Evolutionary conservation across 2,329 filamentous ascomycete species (phyloP).

Genomic region (Epichloe aotearoae): DNA sequence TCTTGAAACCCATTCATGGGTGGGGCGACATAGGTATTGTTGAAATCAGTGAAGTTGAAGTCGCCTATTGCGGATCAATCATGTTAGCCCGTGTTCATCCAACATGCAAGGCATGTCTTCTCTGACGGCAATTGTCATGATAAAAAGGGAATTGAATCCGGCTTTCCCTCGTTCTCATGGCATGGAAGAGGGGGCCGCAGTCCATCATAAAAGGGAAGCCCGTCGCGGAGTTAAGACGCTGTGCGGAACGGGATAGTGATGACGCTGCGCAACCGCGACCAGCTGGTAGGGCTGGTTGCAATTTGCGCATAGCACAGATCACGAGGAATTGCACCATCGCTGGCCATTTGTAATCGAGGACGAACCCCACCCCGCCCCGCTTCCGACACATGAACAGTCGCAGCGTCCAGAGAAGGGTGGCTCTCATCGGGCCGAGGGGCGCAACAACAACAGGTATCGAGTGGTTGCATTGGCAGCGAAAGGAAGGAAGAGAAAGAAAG

Average conservation of each 20-base stretch:
- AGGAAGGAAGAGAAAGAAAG: neutral
- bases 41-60: conserved; percentile 43
- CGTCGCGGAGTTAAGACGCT: neutral
- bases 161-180: no score
- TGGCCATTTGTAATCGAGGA: conserved; percentile 29
- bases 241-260: neutral
- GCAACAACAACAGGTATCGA: neutral
- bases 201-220: neutral
- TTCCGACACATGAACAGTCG: conserved; percentile 14
- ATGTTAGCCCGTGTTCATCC: conserved; percentile 4
- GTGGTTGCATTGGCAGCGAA: neutral
- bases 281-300: neutral
- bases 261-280: neutral
- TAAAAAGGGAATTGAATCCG: no score
- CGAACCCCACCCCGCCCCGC: conserved; percentile 9
- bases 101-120: neutral
- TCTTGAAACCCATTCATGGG: conserved; percentile 29
- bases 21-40: conserved; percentile 36
- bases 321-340: conserved; percentile 51
- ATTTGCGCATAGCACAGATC: conserved; percentile 25
- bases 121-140: neutral
- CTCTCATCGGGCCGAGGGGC: neutral
- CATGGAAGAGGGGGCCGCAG: neutral
- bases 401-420: conserved; percentile 4
- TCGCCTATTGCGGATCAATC: conserved; percentile 37